Conservation (phyloP, 208 protist species). For the Wallacemonas collosoma region DNA sequence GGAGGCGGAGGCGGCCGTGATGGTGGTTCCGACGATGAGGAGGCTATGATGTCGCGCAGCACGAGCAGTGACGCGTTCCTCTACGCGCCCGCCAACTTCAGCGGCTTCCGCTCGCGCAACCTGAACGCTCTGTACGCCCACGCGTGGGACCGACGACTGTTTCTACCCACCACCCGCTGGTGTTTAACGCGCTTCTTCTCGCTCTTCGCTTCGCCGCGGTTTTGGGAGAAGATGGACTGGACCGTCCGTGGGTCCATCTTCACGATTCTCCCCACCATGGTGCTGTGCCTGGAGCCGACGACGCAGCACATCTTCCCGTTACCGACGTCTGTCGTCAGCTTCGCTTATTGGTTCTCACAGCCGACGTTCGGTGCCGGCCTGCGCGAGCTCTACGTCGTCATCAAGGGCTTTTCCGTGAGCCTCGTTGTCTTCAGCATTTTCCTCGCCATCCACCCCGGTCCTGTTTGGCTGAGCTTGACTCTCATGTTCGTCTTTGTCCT, state of each 20-base stretch:
- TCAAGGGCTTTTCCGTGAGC: constrained; percentile 77
- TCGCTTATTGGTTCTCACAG: constrained; percentile 85
- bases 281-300: constrained; percentile 70
- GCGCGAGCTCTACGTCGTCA: constrained; percentile 59
- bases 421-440: constrained; percentile 61
- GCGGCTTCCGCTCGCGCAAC: constrained; percentile 41
- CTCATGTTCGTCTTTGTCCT: constrained; percentile 70
- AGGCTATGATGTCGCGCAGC: constrained; percentile 16
- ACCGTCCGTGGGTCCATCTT: constrained; percentile 72
- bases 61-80: not conserved
- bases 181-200: constrained; percentile 46
- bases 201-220: constrained; percentile 71
- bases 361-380: constrained; percentile 83
- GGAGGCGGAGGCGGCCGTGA: constrained; percentile 21
- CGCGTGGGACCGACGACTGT: constrained; percentile 78
- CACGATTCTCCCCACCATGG: constrained; percentile 76
- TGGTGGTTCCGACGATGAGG: constrained; percentile 22
- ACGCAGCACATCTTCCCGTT: constrained; percentile 73
- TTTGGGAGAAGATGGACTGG: constrained; percentile 89
- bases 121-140: constrained; percentile 75
- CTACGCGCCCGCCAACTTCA: constrained; percentile 26
- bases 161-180: constrained; percentile 53
- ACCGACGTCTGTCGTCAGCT: constrained; percentile 65
- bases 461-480: constrained; percentile 64
- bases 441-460: constrained; percentile 56